These are phyloP conservation scores for Aspergillus ochraceus DNA, from an alignment of 2,329 filamentous ascomycete species.

Conservation along the genomic window DNA sequence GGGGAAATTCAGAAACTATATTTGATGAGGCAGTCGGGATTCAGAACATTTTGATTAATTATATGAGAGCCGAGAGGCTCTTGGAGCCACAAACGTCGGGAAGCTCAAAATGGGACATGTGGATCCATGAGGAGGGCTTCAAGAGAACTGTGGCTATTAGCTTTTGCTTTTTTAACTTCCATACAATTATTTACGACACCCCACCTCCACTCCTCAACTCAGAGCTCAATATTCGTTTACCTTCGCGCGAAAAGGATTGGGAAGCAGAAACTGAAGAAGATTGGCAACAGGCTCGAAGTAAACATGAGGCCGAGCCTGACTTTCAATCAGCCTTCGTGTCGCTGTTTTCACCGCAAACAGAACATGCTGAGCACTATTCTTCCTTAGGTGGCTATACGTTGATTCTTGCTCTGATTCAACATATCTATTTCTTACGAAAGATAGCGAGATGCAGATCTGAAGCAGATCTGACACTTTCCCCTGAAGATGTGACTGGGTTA, in stretches of 20 bases:
- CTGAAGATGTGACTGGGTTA: no score
- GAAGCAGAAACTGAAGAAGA: neutral
- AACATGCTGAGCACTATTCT: slow-evolving; percentile 7
- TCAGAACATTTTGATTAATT: neutral
- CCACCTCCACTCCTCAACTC: neutral
- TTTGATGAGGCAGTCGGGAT: slow-evolving; percentile 1
- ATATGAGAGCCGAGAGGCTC: neutral
- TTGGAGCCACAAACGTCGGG: neutral
- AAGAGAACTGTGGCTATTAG: neutral
- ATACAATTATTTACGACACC: neutral
- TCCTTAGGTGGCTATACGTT: slow-evolving; percentile 67
- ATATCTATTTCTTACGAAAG: slow-evolving; percentile 67
- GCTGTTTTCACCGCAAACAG: neutral
- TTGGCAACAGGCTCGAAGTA: neutral
- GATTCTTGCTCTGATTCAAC: slow-evolving; percentile 69
- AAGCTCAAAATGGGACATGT: neutral
- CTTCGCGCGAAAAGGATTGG: neutral
- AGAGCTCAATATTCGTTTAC: neutral
- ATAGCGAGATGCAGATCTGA: no score
- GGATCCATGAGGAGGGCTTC: neutral
- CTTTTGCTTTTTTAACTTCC: slow-evolving; percentile 2
- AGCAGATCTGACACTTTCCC: no score
- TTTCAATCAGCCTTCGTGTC: neutral
- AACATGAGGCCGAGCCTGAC: no score
- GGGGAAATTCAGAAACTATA: slow-evolving; percentile 3